These are phyloP conservation scores for Penicillium palitans DNA, from an alignment of 2,329 filamentous ascomycete species.

Conservation along the genomic window DNA sequence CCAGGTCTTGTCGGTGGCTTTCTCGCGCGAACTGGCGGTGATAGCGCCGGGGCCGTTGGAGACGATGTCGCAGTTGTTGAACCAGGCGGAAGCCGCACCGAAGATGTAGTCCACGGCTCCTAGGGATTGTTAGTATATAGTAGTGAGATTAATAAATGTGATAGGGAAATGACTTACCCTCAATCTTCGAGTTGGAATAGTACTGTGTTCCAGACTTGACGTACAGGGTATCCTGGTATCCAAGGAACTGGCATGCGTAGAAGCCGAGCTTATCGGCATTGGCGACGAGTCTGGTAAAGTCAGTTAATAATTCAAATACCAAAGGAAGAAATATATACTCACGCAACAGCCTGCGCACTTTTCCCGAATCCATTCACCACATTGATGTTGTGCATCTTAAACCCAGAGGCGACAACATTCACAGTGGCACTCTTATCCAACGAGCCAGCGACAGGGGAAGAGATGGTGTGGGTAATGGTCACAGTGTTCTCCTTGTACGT, in stretches of 20 bases:
- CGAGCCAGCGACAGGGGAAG: conserved; percentile 31
- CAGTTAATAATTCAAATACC: background rate
- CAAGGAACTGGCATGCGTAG: conserved; percentile 37
- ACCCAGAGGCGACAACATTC: conserved; percentile 29
- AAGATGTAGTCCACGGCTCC: conserved; percentile 41
- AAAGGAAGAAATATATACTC: background rate
- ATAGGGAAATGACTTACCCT: conserved; percentile 20
- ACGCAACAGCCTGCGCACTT: conserved; percentile 39
- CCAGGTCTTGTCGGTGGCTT: conserved; percentile 28
- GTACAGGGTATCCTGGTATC: conserved; percentile 41
- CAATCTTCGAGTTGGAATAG: conserved; percentile 35
- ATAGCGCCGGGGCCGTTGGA: conserved; percentile 36
- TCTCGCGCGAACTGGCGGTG: conserved; percentile 34
- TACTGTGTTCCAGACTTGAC: conserved; percentile 37
- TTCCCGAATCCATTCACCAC: conserved; percentile 38
- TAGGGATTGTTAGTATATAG: conserved; percentile 6
- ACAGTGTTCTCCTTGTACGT: conserved; percentile 36
- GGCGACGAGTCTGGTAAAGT: conserved; percentile 23
- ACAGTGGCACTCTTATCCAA: conserved; percentile 36
- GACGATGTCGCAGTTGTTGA: conserved; percentile 35
- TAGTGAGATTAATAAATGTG: background rate
- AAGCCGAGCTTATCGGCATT: conserved; percentile 36
- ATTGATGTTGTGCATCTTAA: conserved; percentile 40
- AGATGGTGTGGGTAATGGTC: conserved; percentile 35
- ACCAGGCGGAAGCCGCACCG: conserved; percentile 34